Evolutionary conservation across 2,329 filamentous ascomycete species (phyloP).

Genomic region (Pseudogymnoascus sp.): DNA sequence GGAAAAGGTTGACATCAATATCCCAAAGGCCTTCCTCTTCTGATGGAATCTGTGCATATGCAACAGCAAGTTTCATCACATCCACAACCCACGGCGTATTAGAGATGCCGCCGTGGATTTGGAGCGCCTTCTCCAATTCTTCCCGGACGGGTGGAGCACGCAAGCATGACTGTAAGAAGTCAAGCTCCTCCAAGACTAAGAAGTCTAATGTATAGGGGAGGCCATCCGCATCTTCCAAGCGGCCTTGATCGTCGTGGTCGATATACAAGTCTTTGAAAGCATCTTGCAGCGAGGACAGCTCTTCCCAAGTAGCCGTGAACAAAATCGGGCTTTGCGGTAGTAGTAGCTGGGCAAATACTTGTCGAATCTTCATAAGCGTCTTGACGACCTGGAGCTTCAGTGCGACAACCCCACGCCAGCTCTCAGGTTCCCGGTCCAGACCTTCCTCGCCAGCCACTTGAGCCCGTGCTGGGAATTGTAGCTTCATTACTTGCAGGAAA

Average conservation of each 20-base stretch:
- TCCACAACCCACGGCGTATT: conserved; percentile 76
- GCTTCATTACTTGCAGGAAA: conserved; percentile 72
- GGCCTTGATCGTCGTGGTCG: conserved; percentile 73
- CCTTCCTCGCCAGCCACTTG: conserved; percentile 46
- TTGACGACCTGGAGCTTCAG: conserved; percentile 93
- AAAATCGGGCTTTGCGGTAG: conserved; percentile 74
- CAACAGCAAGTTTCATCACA: conserved; percentile 75
- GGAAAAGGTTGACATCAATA: conserved; percentile 88
- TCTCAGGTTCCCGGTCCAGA: conserved; percentile 48
- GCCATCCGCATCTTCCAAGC: conserved; percentile 80
- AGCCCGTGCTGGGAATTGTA: conserved; percentile 56
- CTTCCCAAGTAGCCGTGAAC: conserved; percentile 84
- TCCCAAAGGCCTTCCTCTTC: conserved; percentile 97
- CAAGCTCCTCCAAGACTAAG: conserved; percentile 84
- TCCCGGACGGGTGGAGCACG: conserved; percentile 81
- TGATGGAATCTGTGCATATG: conserved; percentile 80
- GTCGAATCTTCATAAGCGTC: conserved; percentile 81
- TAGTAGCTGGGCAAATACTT: conserved; percentile 73
- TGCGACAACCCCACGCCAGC: conserved; percentile 74
- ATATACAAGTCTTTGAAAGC: conserved; percentile 81
- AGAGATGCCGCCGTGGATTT: conserved; percentile 49
- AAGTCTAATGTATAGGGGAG: conserved; percentile 95
- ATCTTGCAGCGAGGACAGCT: conserved; percentile 65
- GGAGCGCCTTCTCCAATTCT: conserved; percentile 75
- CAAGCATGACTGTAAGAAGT: conserved; percentile 87